A percentile compares a stretch with the other conserved stretches of the same genome.
These are phyloP conservation scores for Orobanche coerulescens DNA, from an alignment of 257 asterid species.

Conservation along the genomic window DNA sequence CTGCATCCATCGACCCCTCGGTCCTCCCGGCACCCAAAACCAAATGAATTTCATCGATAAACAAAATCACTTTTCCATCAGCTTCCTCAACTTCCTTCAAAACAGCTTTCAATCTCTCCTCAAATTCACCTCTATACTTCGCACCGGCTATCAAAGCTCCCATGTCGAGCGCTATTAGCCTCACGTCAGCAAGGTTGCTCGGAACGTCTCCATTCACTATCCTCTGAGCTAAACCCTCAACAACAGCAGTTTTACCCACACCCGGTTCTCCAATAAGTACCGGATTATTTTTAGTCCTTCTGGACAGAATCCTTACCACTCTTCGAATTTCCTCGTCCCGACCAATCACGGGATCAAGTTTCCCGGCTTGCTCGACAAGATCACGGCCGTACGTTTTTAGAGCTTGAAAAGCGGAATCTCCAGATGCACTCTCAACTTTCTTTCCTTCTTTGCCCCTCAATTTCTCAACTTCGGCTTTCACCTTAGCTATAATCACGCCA, in stretches of 20 bases:
- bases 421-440: conserved; percentile 65
- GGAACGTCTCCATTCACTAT: conserved; percentile 57
- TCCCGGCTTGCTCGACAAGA: conserved; percentile 65
- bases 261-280: conserved; percentile 72
- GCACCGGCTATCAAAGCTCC: conserved; percentile 70
- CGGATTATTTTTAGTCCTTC: conserved; percentile 68
- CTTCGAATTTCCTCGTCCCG: conserved; percentile 61
- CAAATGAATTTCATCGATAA: conserved; percentile 59
- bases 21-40: conserved; percentile 70
- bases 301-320: conserved; percentile 55
- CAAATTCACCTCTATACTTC: conserved; percentile 70
- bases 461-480: conserved; percentile 55
- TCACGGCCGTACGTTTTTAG: conserved; percentile 64
- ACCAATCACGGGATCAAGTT: conserved; percentile 69
- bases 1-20: conserved; percentile 75
- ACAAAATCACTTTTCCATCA: conserved; percentile 59
- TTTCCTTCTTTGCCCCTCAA: conserved; percentile 53
- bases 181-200: conserved; percentile 60
- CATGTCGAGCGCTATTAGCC: conserved; percentile 70
- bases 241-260: conserved; percentile 65
- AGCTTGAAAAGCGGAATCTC: conserved; percentile 54
- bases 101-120: conserved; percentile 61
- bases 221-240: conserved; percentile 72
- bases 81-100: conserved; percentile 73
- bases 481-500: conserved; percentile 36